A percentile compares a stretch with the other conserved stretches of the same genome.
Conservation (phyloP, 129 eudicot species). For the Oenanthe sinensis region DNA sequence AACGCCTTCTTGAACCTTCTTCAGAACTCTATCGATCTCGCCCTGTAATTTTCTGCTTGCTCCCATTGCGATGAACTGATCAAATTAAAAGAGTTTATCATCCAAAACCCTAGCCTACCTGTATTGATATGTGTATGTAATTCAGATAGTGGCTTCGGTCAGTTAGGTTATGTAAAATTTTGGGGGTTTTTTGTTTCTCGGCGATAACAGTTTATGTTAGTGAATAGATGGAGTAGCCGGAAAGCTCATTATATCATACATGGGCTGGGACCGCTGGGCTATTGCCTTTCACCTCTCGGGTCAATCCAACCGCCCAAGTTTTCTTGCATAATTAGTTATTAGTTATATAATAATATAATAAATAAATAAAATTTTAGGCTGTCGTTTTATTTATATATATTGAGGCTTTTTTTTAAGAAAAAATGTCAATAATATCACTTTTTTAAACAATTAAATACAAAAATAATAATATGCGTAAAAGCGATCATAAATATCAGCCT, state of each 20-base stretch:
- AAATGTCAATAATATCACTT: too few relatives aligned
- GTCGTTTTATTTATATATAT: too few relatives aligned
- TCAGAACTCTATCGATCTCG: constrained; percentile 89
- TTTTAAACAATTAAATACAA: too few relatives aligned
- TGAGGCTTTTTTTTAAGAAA: too few relatives aligned
- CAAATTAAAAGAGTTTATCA: constrained; percentile 16
- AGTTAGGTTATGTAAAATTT: neutral
- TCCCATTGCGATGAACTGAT: constrained; percentile 51
- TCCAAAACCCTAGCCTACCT: constrained; percentile 23
- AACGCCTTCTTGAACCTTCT: constrained; percentile 97
- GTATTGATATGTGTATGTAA: neutral
- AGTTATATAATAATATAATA: too few relatives aligned
- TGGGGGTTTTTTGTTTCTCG: neutral
- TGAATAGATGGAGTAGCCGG: neutral
- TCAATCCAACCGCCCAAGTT: neutral
- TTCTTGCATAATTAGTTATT: too few relatives aligned
- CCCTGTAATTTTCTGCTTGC: constrained; percentile 98
- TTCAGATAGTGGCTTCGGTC: neutral
- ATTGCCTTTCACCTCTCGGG: neutral
- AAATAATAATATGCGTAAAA: too few relatives aligned
- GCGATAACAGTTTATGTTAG: neutral
- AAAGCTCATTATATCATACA: neutral
- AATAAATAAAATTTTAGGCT: too few relatives aligned
- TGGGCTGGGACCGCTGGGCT: neutral
- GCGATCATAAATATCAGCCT: too few relatives aligned